Conservation (phyloP, 140 eudicot species). For the Cichorium intybus region DNA sequence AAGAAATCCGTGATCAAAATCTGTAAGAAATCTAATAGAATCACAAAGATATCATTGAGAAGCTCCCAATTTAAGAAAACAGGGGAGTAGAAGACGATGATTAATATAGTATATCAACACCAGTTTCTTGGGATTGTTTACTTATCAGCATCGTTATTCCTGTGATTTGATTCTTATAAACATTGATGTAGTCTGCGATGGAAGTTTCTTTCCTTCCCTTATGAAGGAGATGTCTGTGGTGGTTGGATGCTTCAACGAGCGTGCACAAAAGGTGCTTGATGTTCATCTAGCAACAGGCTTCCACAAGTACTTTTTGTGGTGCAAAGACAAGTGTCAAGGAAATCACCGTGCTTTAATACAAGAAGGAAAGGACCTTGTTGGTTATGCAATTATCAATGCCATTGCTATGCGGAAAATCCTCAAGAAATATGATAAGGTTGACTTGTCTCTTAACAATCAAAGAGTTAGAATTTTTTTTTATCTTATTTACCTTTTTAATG, state of each 20-base stretch:
- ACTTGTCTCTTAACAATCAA: background rate
- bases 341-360: conserved; percentile 33
- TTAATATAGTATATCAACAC: background rate
- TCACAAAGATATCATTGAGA: no score
- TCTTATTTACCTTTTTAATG: background rate
- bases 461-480: background rate
- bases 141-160: background rate
- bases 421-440: conserved; percentile 46
- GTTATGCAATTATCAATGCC: conserved; percentile 41
- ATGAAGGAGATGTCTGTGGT: conserved; percentile 38
- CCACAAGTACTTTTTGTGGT: no score
- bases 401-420: conserved; percentile 43
- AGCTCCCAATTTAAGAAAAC: no score
- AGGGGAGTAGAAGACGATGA: no score
- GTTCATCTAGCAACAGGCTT: conserved; percentile 42
- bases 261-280: conserved; percentile 41
- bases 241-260: conserved; percentile 41
- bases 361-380: conserved; percentile 42
- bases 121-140: background rate
- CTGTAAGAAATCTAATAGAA: no score
- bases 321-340: conserved; percentile 10
- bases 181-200: conserved; percentile 37
- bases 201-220: conserved; percentile 38
- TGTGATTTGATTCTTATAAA: conserved; percentile 6
- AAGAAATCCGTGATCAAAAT: no score